Percentiles rank a stretch among this genome's conserved stretches.
Conservation (phyloP, 768 basidiomycete species). For the Tephrocybe sp. region DNA sequence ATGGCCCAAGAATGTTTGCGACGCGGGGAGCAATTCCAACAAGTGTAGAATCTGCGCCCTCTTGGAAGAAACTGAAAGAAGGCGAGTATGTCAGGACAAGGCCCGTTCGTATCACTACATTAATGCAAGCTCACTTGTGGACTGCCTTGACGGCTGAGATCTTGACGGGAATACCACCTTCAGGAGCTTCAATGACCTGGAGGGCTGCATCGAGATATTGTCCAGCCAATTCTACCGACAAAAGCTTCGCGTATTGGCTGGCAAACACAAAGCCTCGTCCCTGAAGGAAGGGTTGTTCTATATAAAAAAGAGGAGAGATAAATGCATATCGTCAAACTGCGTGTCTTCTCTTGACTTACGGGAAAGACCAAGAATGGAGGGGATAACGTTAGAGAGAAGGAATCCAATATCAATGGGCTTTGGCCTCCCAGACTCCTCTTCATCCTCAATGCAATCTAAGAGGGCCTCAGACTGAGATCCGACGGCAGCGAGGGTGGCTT, state of each 20-base stretch:
- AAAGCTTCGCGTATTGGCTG: conserved; percentile 75
- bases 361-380: conserved; percentile 64
- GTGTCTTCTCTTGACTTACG: conserved; percentile 42
- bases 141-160: conserved; percentile 92
- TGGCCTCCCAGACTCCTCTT: conserved; percentile 56
- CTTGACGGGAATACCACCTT: conserved; percentile 83
- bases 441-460: conserved; percentile 74
- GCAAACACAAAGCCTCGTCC: conserved; percentile 95
- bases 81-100: conserved; percentile 4
- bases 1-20: conserved; percentile 78
- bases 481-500: conserved; percentile 78
- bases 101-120: neutral
- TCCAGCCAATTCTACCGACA: conserved; percentile 69
- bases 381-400: conserved; percentile 76
- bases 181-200: conserved; percentile 72
- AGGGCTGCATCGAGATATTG: conserved; percentile 90
- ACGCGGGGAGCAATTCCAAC: conserved; percentile 69
- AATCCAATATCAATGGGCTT: conserved; percentile 76
- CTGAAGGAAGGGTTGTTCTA: conserved; percentile 90
- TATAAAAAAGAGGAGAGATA: neutral
- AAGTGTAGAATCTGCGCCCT: conserved; percentile 57
- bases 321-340: neutral
- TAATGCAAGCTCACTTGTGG: conserved; percentile 65
- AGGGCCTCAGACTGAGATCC: conserved; percentile 80
- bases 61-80: conserved; percentile 62